phyloP scores from a whole-genome alignment of 2,329 filamentous ascomycete genomes.

The Ophiobolus disseminans region DNA sequence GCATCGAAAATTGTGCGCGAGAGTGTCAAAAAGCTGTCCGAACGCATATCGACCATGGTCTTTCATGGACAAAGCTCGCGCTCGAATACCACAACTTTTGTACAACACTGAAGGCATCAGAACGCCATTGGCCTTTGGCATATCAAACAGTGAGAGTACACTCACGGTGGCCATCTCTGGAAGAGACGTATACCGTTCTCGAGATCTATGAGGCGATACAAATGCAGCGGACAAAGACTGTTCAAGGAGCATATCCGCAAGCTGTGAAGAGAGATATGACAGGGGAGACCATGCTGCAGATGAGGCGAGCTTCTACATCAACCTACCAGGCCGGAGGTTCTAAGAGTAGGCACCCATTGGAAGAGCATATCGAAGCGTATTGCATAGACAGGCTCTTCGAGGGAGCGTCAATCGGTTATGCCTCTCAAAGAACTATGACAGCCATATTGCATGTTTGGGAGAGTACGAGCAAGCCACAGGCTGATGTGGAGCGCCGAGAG shows the following conservation, averaged over 20 bases:
- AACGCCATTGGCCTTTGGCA: conserved; percentile 12
- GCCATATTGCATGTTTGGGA: conserved; percentile 30
- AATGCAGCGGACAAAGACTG: background rate
- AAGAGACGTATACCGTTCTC: conserved; percentile 14
- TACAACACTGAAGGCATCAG: conserved; percentile 19
- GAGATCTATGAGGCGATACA: conserved; percentile 23
- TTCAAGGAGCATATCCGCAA: background rate
- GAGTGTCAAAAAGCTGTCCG: conserved; percentile 29
- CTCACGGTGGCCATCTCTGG: conserved; percentile 9
- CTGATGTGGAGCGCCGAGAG: conserved; percentile 15
- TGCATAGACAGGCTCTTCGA: conserved; percentile 25
- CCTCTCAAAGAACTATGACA: conserved; percentile 21
- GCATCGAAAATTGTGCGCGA: conserved; percentile 31
- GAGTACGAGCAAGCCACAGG: conserved; percentile 1
- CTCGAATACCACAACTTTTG: conserved; percentile 33
- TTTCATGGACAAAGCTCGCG: conserved; percentile 26
- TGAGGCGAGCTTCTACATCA: too few species aligned
- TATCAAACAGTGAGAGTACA: background rate
- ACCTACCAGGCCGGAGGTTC: too few species aligned
- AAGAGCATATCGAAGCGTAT: conserved; percentile 23
- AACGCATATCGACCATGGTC: conserved; percentile 19
- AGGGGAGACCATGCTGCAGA: background rate
- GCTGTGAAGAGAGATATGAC: background rate
- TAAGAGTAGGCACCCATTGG: conserved; percentile 12
- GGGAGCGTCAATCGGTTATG: conserved; percentile 6